Evolutionary conservation across 208 protist species (phyloP).

Genomic region (Vickermania spadyakhi): DNA sequence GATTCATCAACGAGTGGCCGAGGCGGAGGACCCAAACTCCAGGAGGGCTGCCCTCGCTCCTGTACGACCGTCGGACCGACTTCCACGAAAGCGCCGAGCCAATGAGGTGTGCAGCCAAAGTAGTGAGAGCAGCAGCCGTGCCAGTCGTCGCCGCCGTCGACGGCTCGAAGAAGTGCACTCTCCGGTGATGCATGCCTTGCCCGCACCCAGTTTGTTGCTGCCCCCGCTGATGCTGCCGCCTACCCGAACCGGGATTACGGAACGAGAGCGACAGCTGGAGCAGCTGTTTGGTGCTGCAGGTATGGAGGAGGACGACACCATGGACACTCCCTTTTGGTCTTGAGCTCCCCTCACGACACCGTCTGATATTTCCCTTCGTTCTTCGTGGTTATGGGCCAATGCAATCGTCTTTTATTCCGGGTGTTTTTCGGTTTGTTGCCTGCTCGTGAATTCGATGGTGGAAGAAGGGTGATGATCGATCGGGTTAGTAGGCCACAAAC

Average conservation of each 20-base stretch:
- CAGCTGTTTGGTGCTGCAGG: background rate
- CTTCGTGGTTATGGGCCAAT: too few species aligned
- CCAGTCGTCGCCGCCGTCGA: background rate
- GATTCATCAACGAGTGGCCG: constrained; percentile 61
- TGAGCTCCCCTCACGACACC: too few species aligned
- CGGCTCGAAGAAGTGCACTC: background rate
- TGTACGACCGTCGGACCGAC: background rate
- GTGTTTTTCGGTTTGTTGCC: too few species aligned
- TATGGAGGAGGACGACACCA: background rate
- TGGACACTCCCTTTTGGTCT: too few species aligned
- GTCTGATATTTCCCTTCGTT: too few species aligned
- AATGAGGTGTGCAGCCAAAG: background rate
- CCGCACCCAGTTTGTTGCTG: background rate
- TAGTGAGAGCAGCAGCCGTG: background rate
- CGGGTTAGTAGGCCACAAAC: too few species aligned
- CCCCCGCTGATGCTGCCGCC: background rate
- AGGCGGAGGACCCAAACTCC: background rate
- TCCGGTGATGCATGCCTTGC: background rate
- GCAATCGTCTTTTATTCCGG: too few species aligned
- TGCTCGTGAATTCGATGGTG: too few species aligned
- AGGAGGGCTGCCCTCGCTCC: background rate
- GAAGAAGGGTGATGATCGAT: too few species aligned
- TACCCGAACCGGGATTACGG: background rate
- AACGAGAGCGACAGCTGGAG: background rate
- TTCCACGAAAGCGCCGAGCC: background rate